These are phyloP conservation scores for Martiniozyma asiatica DNA, from an alignment of 1,139 yeast genomes.

Conservation along the genomic window DNA sequence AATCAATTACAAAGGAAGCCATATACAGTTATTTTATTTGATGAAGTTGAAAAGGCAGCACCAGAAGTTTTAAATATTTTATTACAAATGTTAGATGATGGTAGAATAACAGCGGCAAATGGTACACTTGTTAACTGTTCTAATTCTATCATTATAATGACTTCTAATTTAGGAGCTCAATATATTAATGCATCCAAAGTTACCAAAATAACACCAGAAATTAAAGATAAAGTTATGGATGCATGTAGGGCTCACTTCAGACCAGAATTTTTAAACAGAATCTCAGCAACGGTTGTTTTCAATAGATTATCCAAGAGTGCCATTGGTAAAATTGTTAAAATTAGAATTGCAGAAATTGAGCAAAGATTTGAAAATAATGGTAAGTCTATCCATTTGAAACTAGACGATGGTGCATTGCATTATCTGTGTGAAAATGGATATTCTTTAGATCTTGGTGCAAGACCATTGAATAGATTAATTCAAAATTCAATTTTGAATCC, in stretches of 20 bases:
- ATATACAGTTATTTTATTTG: slow-evolving; percentile 86
- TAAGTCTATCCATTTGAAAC: slow-evolving; percentile 56
- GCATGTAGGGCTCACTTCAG: slow-evolving; percentile 87
- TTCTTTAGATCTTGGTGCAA: slow-evolving; percentile 89
- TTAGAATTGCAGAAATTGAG: slow-evolving; percentile 76
- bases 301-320: slow-evolving; percentile 87
- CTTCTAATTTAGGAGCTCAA: slow-evolving; percentile 94
- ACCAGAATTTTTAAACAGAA: slow-evolving; percentile 95
- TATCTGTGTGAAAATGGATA: slow-evolving; percentile 79
- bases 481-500: slow-evolving; percentile 79
- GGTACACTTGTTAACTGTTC: slow-evolving; percentile 91
- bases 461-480: slow-evolving; percentile 91
- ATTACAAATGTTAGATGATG: slow-evolving; percentile 90
- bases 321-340: slow-evolving; percentile 79
- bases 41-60: slow-evolving; percentile 98
- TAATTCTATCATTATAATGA: slow-evolving; percentile 87
- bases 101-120: slow-evolving; percentile 86
- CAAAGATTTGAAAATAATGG: slow-evolving; percentile 75
- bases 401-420: slow-evolving; percentile 64
- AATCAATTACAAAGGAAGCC: slow-evolving; percentile 87
- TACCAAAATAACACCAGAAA: slow-evolving; percentile 49
- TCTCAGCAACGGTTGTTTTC: slow-evolving; percentile 83
- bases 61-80: slow-evolving; percentile 92
- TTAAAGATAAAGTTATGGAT: slow-evolving; percentile 70
- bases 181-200: slow-evolving; percentile 61